phyloP scores from a whole-genome alignment of 768 basidiomycete species.

The Tulasnella sp. region DNA sequence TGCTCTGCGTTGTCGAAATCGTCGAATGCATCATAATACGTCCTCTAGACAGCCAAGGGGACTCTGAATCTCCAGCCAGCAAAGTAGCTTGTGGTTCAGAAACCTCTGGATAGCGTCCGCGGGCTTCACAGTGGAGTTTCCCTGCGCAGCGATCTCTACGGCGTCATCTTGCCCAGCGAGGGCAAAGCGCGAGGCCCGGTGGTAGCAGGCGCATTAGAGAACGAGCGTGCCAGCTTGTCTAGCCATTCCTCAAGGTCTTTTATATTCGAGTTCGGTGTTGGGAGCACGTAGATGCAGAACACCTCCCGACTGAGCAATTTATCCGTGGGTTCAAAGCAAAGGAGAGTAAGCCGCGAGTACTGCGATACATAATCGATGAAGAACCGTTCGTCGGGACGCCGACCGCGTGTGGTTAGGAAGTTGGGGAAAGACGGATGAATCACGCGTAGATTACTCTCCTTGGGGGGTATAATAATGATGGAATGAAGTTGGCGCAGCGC shows the following conservation, averaged over 20 bases:
- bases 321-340: neutral
- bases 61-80: constrained; percentile 2
- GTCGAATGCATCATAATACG: too few relatives aligned
- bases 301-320: neutral
- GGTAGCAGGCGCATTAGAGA: neutral
- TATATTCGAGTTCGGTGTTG: neutral
- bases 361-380: neutral
- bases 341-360: neutral
- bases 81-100: constrained; percentile 1
- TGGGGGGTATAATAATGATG: neutral
- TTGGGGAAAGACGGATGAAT: constrained; percentile 14
- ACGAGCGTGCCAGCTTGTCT: neutral
- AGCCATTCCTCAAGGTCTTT: neutral
- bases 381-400: neutral
- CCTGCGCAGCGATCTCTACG: too few relatives aligned
- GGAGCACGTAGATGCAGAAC: neutral
- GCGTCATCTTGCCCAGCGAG: neutral
- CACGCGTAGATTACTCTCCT: neutral
- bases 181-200: neutral
- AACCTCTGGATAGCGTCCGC: neutral
- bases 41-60: neutral
- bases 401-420: constrained; percentile 4
- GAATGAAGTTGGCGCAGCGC: constrained; percentile 2
- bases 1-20: too few relatives aligned
- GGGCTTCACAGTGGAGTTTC: neutral